phyloP scores from a whole-genome alignment of 768 basidiomycete genomes.

The Auricularia cornea region DNA sequence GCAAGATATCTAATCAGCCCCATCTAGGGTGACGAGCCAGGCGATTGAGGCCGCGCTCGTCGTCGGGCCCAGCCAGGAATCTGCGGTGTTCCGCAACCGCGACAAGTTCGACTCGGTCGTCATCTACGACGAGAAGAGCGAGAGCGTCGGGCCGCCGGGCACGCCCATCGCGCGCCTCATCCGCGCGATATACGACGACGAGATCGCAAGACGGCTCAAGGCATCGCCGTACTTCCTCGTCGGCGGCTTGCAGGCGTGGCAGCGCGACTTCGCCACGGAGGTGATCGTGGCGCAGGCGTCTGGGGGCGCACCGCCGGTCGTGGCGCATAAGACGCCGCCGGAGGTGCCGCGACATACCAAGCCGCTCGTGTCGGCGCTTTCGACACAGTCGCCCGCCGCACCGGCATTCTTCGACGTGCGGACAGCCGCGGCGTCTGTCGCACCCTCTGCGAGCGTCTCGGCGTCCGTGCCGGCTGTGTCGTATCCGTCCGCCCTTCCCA shows the following conservation, averaged over 20 bases:
- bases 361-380: background rate
- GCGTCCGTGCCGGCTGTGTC: no score
- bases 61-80: constrained; percentile 62
- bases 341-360: constrained; percentile 1
- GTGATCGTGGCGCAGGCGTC: constrained; percentile 14
- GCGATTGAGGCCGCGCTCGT: constrained; percentile 68
- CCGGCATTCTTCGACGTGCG: background rate
- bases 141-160: constrained; percentile 37
- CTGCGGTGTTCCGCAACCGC: constrained; percentile 69
- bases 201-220: constrained; percentile 62
- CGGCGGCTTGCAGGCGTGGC: constrained; percentile 84
- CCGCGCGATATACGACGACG: constrained; percentile 62
- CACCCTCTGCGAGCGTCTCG: no score
- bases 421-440: background rate
- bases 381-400: background rate
- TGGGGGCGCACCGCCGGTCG: constrained; percentile 3
- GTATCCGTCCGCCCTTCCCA: no score
- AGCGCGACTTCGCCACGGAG: constrained; percentile 27
- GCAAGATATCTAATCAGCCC: background rate
- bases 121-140: constrained; percentile 67
- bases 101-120: constrained; percentile 85
- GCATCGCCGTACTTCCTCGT: constrained; percentile 74
- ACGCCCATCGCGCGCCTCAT: constrained; percentile 54
- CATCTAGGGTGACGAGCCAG: constrained; percentile 50
- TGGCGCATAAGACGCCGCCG: background rate